These are phyloP conservation scores for Spergularia marina DNA, from an alignment of 148 eudicot species.

Conservation along the genomic window DNA sequence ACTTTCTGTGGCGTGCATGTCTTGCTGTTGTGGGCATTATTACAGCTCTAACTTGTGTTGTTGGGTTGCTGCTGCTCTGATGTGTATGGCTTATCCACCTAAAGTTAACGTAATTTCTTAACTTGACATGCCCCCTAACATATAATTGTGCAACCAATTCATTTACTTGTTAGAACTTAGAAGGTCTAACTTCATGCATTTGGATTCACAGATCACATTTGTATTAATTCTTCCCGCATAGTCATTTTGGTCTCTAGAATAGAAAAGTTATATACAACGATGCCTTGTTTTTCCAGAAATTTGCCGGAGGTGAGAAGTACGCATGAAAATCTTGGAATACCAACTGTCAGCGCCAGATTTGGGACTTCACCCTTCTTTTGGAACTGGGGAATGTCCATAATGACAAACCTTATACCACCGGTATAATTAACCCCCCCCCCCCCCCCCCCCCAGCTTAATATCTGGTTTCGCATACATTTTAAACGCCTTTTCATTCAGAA, in stretches of 20 bases:
- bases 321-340: constrained; percentile 74
- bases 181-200: not conserved
- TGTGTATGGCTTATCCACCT: not conserved
- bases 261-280: not conserved
- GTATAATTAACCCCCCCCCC: constrained; percentile 41
- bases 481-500: not conserved
- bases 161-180: not conserved
- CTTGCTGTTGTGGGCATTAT: not conserved
- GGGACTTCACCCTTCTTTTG: constrained; percentile 95
- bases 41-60: not conserved
- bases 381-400: constrained; percentile 94
- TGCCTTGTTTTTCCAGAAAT: constrained; percentile 51
- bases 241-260: not conserved
- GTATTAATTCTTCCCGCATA: not conserved
- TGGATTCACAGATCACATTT: not conserved
- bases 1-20: not conserved
- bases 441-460: not conserved
- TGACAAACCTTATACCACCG: constrained; percentile 68
- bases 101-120: not conserved
- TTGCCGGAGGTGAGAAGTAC: constrained; percentile 86
- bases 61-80: not conserved
- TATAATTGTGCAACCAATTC: not conserved
- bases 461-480: not conserved
- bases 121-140: not conserved
- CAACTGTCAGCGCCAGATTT: constrained; percentile 96